Evolutionary conservation across 352 stramenopile species (phyloP).

Genomic region (Phytophthora constricta): DNA sequence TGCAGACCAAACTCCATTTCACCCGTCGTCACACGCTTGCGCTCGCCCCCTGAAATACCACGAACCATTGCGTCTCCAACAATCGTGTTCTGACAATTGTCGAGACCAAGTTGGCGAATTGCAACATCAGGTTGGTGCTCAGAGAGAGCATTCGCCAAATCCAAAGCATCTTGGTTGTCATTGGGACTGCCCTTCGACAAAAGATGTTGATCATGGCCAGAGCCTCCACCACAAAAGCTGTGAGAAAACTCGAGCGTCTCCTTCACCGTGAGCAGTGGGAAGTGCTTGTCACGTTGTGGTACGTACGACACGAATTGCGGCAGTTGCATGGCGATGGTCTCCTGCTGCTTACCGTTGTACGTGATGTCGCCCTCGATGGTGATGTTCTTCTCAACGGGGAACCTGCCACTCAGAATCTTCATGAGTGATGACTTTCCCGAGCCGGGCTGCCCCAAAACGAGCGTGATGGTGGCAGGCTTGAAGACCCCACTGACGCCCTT

Average conservation of each 20-base stretch:
- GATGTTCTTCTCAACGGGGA: constrained; percentile 39
- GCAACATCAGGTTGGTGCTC: constrained; percentile 53
- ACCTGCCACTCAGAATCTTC: constrained; percentile 43
- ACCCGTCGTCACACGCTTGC: constrained; percentile 87
- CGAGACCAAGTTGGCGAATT: constrained; percentile 45
- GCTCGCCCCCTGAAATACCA: constrained; percentile 85
- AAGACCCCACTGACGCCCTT: constrained; percentile 53
- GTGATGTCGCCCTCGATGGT: constrained; percentile 39
- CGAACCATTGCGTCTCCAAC: constrained; percentile 59
- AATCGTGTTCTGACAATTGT: constrained; percentile 57
- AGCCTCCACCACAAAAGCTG: constrained; percentile 56
- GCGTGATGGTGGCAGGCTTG: constrained; percentile 46
- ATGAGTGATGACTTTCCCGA: constrained; percentile 42
- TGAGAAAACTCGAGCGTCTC: constrained; percentile 66
- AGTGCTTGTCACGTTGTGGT: constrained; percentile 87
- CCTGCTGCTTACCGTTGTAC: constrained; percentile 48
- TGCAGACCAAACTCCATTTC: constrained; percentile 86
- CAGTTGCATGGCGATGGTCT: constrained; percentile 31
- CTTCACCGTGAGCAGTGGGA: constrained; percentile 51
- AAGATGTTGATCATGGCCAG: constrained; percentile 34
- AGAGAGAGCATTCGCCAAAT: constrained; percentile 28
- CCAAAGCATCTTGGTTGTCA: constrained; percentile 26
- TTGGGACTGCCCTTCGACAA: constrained; percentile 44
- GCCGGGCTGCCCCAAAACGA: constrained; percentile 36
- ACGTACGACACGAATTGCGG: constrained; percentile 49